A percentile compares a stretch with the other conserved stretches of the same genome.
Conservation (phyloP, 495 filamentous ascomycete genomes). For the Achaetomiella virescens region DNA sequence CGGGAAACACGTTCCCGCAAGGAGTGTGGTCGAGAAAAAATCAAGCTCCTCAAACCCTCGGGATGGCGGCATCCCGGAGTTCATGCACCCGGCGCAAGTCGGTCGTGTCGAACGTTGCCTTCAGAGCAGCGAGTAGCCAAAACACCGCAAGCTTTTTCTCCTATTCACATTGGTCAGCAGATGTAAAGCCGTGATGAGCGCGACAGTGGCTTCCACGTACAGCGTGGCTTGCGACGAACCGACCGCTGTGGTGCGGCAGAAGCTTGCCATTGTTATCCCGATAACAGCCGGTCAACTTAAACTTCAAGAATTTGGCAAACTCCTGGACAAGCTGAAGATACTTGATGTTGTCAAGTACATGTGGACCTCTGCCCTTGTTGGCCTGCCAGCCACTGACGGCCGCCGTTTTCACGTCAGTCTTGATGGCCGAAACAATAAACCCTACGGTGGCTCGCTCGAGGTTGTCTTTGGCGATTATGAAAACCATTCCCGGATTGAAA, state of each 20-base stretch:
- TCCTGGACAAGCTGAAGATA: slow-evolving; percentile 4
- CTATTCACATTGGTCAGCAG: neutral
- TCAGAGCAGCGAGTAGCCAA: slow-evolving; percentile 4
- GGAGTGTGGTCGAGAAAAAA: slow-evolving; percentile 6
- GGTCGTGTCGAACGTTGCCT: slow-evolving; percentile 6
- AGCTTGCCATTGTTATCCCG: slow-evolving; percentile 5
- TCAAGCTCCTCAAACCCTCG: neutral
- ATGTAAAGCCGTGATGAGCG: neutral
- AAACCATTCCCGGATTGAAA: neutral
- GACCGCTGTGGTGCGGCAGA: slow-evolving; percentile 6
- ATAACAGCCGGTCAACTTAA: neutral
- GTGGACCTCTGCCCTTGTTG: neutral
- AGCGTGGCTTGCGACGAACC: slow-evolving; percentile 2
- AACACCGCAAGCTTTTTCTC: slow-evolving; percentile 16
- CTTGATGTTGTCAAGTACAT: slow-evolving; percentile 3
- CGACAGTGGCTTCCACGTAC: neutral
- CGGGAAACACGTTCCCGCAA: slow-evolving; percentile 4
- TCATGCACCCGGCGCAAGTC: neutral
- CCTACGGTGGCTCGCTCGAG: slow-evolving; percentile 4
- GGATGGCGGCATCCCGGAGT: neutral
- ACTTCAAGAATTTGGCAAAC: neutral
- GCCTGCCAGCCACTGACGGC: slow-evolving; percentile 13
- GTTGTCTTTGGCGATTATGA: neutral
- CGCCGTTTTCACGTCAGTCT: neutral
- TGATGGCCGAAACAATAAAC: neutral